Conservation (phyloP, 306 rosid species). For the Cyamopsis tetragonoloba region DNA sequence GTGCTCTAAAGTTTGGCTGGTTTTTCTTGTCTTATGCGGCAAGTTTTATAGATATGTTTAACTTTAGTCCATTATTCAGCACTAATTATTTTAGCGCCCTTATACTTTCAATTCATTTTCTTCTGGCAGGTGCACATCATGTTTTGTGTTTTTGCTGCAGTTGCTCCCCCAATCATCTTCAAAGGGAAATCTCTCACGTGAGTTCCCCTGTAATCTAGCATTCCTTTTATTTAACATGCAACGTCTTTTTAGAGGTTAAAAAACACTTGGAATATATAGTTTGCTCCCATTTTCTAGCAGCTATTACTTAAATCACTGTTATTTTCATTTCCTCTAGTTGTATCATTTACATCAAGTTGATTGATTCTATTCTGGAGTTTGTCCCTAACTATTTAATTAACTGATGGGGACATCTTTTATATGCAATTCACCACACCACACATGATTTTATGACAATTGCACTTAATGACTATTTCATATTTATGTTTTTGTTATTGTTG, state of each 20-base stretch:
- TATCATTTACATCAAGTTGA: not conserved
- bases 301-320: not conserved
- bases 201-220: constrained; percentile 32
- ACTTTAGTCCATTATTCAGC: constrained; percentile 12
- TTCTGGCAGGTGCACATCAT: constrained; percentile 61
- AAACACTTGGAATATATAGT: not conserved
- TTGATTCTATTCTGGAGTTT: not conserved
- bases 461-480: not conserved
- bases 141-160: constrained; percentile 66
- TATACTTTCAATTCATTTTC: constrained; percentile 16
- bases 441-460: not conserved
- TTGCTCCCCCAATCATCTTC: constrained; percentile 84
- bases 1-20: constrained; percentile 85
- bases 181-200: constrained; percentile 83
- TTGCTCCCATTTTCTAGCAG: not conserved
- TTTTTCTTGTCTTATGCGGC: constrained; percentile 73
- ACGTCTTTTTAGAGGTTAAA: not conserved
- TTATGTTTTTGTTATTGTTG: not conserved
- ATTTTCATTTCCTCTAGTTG: not conserved
- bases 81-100: not conserved
- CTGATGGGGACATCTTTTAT: not conserved
- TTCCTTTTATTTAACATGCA: constrained; percentile 9
- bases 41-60: constrained; percentile 23
- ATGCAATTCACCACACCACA: not conserved
- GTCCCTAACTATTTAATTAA: not conserved